Percentiles rank a stretch among this genome's conserved stretches.
Evolutionary conservation across 345 rosid species (phyloP).

Genomic region (Iberis pinnata): DNA sequence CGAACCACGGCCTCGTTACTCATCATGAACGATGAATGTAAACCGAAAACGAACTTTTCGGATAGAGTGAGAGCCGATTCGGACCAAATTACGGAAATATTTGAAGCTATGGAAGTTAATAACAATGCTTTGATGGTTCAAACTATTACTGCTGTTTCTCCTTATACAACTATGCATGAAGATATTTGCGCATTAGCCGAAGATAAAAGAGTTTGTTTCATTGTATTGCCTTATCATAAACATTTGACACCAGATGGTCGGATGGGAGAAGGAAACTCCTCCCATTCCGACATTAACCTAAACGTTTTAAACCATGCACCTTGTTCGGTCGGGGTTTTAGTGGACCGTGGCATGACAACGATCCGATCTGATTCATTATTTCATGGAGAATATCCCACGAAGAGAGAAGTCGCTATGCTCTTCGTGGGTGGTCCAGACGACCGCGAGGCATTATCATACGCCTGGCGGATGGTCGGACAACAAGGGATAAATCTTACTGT

Average conservation of each 20-base stretch:
- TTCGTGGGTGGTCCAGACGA: constrained; percentile 58
- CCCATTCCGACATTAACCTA: constrained; percentile 40
- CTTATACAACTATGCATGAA: constrained; percentile 53
- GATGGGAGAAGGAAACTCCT: constrained; percentile 34
- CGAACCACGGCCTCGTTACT: constrained; percentile 55
- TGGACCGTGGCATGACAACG: constrained; percentile 52
- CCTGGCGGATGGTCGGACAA: constrained; percentile 61
- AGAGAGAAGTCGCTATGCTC: constrained; percentile 28
- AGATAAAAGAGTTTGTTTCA: constrained; percentile 44
- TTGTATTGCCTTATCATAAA: constrained; percentile 55
- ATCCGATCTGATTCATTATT: constrained; percentile 16
- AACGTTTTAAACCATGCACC: constrained; percentile 50
- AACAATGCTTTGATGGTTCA: constrained; percentile 31
- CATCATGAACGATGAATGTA: constrained; percentile 40
- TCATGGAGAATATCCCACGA: constrained; percentile 21
- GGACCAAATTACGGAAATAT: constrained; percentile 37
- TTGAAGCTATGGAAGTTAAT: constrained; percentile 34
- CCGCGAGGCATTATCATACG: constrained; percentile 51
- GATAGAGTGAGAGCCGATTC: constrained; percentile 32
- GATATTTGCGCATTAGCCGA: constrained; percentile 55
- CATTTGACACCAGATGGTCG: constrained; percentile 30
- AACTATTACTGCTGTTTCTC: constrained; percentile 48
- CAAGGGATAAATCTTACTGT: constrained; percentile 44
- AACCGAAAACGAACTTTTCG: constrained; percentile 27
- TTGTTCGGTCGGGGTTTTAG: constrained; percentile 57